Evolutionary conservation across 192 early-diverging fungal genomes (phyloP), one percentile per base, ranked within the genome.

Genomic region (Coemansia sp.): DNA sequence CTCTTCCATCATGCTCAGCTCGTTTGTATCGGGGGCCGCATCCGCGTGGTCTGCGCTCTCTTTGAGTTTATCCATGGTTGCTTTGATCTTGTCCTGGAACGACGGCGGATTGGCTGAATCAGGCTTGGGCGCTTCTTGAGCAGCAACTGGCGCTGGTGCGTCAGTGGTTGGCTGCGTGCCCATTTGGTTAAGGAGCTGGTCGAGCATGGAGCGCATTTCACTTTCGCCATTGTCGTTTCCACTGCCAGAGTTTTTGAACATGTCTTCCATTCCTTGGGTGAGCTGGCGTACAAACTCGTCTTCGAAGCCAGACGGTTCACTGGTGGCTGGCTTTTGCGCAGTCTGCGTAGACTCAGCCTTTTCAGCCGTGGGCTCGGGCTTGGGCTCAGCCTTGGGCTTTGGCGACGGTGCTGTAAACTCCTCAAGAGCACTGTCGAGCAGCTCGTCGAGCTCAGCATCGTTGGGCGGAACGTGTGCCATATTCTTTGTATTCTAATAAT

Each of bases 51-150:
- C 87, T 2, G 91, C 90, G 60, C 92, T 94, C 61, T 88, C 87
- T 65, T 91, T 90, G 12, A 98, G 73, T 59, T 95, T 94, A 63
- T 86, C 86, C 85, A 98, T 89, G 12, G 96, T 98, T 48, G 93
- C 85, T 48, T 88, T 86, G 62, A 98, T 93, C 39, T 85, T 88
- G 62, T 93, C 89, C 68, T 97, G 93, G 84, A 98, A 98, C 49
- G 85, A 84, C 74, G 43, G 19, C 1, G 61, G 49, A 29, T 62
- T 43, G 12, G 8, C 2, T 52, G 47, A 35, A 16, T 54, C 52
- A 16, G 6, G 18, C 41, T 45, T 45, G 41, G 41, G 41, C 12
- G 16, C 41, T 45, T 13, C 41, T 45, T 45, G 14, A 1, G 41
- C 41, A n/a, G 41, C 1, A 45, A 16, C 41, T 16, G 12, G 12